Conservation (phyloP, 2,329 filamentous ascomycete genomes). For the Beauveria medogensis region DNA sequence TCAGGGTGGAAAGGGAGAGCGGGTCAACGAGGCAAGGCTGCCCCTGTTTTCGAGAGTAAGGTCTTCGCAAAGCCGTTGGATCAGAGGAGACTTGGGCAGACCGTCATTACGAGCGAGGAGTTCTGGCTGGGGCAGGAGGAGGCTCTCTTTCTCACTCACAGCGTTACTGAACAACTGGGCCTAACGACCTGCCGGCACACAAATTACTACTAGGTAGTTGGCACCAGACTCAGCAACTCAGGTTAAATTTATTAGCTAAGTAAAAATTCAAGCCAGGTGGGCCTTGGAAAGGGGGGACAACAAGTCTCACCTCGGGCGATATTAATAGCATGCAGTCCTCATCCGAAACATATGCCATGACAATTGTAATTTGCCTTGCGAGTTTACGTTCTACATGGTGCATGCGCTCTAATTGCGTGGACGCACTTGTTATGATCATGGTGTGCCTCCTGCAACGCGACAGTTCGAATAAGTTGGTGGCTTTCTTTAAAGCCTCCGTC, state of each 20-base stretch:
- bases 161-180: neutral
- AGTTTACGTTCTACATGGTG: neutral
- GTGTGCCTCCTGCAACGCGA: neutral
- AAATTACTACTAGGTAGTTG: neutral
- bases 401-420: conserved; percentile 13
- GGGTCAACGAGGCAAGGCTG: conserved; percentile 8
- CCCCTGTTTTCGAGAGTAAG: conserved; percentile 5
- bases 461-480: neutral
- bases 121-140: neutral
- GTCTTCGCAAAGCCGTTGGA: conserved; percentile 6
- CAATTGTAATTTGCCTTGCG: conserved; percentile 8
- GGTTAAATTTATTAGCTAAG: neutral
- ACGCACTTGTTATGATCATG: conserved; percentile 2
- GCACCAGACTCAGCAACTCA: neutral
- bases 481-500: neutral
- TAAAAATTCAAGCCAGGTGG: conserved; percentile 1
- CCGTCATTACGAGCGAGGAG: neutral
- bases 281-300: conserved; percentile 1
- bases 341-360: conserved; percentile 10
- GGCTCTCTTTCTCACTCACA: neutral
- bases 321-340: conserved; percentile 11
- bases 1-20: conserved; percentile 9
- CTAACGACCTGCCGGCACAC: neutral
- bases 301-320: conserved; percentile 11
- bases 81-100: neutral